Conservation (phyloP, 2,329 filamentous ascomycete genomes). For the Penicillium vulpinum region DNA sequence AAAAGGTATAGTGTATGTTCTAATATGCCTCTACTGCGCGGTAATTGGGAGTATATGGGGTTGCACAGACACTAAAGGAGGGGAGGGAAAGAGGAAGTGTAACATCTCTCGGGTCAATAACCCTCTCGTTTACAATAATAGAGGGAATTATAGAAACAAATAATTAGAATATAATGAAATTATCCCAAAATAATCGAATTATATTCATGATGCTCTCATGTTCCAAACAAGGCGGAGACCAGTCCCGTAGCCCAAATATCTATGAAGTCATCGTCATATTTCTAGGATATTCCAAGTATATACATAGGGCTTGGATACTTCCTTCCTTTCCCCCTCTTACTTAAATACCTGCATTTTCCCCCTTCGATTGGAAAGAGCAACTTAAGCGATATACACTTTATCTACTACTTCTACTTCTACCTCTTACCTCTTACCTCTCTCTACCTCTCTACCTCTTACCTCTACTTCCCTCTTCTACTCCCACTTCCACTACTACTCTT, state of each 20-base stretch:
- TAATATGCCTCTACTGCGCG: not conserved
- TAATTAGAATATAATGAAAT: not conserved
- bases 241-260: slow-evolving; percentile 18
- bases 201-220: slow-evolving; percentile 12
- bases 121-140: not conserved
- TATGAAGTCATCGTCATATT: slow-evolving; percentile 26
- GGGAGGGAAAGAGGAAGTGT: not conserved
- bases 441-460: not conserved
- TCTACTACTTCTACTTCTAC: not conserved
- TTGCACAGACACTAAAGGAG: slow-evolving; percentile 1
- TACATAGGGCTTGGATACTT: not conserved
- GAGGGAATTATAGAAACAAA: not conserved
- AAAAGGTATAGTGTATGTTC: not conserved
- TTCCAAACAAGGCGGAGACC: slow-evolving; percentile 25
- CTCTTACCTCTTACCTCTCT: not conserved
- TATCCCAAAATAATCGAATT: not conserved
- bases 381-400: not conserved
- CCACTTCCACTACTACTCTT: not conserved
- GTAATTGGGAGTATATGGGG: not conserved
- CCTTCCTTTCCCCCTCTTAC: not conserved
- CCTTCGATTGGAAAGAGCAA: not conserved
- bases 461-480: slow-evolving; percentile 1
- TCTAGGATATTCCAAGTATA: not conserved
- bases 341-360: slow-evolving; percentile 8
- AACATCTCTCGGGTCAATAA: not conserved